Percentiles rank a stretch among this genome's conserved stretches.
Conservation (phyloP, 2,329 filamentous ascomycete genomes). For the Bipolaris victoriae region DNA sequence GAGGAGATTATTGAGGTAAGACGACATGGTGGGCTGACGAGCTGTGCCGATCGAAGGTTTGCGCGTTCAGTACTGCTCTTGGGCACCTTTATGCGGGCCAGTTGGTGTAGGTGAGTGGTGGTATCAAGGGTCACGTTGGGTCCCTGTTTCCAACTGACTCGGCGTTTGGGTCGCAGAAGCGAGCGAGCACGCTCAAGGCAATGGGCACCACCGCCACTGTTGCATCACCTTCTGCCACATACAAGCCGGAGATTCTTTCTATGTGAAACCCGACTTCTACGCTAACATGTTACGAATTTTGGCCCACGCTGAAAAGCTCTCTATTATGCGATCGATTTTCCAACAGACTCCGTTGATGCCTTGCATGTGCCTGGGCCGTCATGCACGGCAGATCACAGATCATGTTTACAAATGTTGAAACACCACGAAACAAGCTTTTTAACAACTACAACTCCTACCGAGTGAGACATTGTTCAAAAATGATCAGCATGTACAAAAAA, state of each 20-base stretch:
- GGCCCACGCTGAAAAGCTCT: neutral
- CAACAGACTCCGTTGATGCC: neutral
- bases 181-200: conserved; percentile 7
- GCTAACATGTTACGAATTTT: neutral
- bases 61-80: neutral
- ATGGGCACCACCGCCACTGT: conserved; percentile 3
- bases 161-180: conserved; percentile 19
- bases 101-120: conserved; percentile 11
- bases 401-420: conserved; percentile 10
- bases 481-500: neutral
- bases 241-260: neutral
- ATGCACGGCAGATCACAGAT: neutral
- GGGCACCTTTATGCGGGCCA: conserved; percentile 3
- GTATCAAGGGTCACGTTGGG: conserved; percentile 11
- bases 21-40: conserved; percentile 54
- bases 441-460: neutral
- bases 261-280: neutral
- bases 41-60: neutral
- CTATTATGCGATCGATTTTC: neutral
- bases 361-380: neutral
- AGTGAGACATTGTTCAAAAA: neutral
- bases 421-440: neutral
- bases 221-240: neutral
- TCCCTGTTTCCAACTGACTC: conserved; percentile 22
- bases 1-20: conserved; percentile 78